Evolutionary conservation across 345 rosid species (phyloP), one percentile per base, ranked within the genome.

Genomic region (Physaria fendleri): DNA sequence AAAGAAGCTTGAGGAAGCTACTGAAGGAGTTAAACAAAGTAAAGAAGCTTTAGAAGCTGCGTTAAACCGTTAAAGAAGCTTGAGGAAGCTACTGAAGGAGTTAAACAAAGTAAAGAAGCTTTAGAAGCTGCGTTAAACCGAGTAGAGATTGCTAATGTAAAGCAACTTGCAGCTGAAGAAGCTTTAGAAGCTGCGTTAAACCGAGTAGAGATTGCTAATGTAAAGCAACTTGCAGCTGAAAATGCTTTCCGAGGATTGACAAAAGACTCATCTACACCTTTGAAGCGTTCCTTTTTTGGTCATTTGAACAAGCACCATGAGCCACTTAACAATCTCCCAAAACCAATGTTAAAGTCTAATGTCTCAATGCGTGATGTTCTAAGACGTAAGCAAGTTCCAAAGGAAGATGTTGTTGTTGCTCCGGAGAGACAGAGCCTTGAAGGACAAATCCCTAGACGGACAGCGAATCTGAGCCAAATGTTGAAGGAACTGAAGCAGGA

Each of bases 351-450:
- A 18, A 84, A 77, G 74, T 57, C 95, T 40, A 83, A 82, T 1
- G 83, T 93, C 66, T 93, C 99, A 6, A 93, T 93, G 97, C 77
- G 95, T 5, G 95, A 93, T 59, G 78, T 93, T n/a, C 81, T 93
- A 15, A 82, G 85, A 75, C 79, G 82, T 72, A 88, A 88, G 77
- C 99, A 85, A 73, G 75, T 77, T 39, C 46, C 29, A 32, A 68
- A 83, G 0, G 80, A 83, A 49, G 85, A 82, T 15, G 75, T 69
- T 17, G 77, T 65, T 56, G 64, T 32, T 56, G 64, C 24, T 5
- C 56, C 74, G 11, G 38, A 70, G 39, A 62, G 54, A 27, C 59
- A 69, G 74, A 69, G 69, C 13, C 18, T 65, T 33, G 78, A 67
- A 43, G 78, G 68, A 25, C 77, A 72, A 0, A 62, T 55, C 0